Percentiles rank a stretch among this genome's conserved stretches.
Evolutionary conservation across 2,329 filamentous ascomycete genomes (phyloP).

Genomic region (Chaetomium sp.): DNA sequence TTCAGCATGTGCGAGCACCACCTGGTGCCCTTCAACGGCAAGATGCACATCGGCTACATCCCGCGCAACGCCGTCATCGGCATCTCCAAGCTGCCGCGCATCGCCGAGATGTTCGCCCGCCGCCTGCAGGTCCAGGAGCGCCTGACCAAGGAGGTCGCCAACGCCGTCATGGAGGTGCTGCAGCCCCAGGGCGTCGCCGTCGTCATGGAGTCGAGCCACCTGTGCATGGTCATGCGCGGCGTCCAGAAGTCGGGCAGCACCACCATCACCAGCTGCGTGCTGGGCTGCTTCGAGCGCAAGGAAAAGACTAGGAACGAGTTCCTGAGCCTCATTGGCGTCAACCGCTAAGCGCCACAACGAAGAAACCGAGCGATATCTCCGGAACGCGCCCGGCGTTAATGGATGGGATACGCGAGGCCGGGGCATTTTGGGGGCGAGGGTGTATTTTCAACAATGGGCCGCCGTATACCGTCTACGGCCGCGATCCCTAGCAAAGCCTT

Average conservation of each 20-base stretch:
- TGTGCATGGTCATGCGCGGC: slow-evolving; percentile 99
- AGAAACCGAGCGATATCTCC: not conserved
- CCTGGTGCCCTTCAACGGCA: slow-evolving; percentile 92
- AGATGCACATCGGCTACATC: slow-evolving; percentile 99
- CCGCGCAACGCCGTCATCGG: slow-evolving; percentile 89
- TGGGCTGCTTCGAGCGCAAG: slow-evolving; percentile 91
- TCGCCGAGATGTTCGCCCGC: slow-evolving; percentile 95
- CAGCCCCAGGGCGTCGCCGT: slow-evolving; percentile 94
- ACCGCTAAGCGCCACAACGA: slow-evolving; percentile 41
- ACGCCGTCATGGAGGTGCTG: slow-evolving; percentile 89
- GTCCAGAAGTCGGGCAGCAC: slow-evolving; percentile 86
- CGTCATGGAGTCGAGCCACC: slow-evolving; percentile 93
- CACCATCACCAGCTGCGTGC: slow-evolving; percentile 94
- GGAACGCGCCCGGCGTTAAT: not conserved
- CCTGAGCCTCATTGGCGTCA: slow-evolving; percentile 73
- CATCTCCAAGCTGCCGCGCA: slow-evolving; percentile 90
- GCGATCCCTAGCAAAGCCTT: slow-evolving; percentile 18
- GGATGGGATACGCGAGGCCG: not conserved
- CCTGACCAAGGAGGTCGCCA: slow-evolving; percentile 91
- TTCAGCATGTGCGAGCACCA: slow-evolving; percentile 97
- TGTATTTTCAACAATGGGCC: slow-evolving; percentile 28
- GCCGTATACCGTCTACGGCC: slow-evolving; percentile 20
- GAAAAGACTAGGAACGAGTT: slow-evolving; percentile 97
- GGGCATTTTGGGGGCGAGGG: not conserved
- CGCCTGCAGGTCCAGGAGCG: slow-evolving; percentile 95